Evolutionary conservation across 495 filamentous ascomycete genomes (phyloP), one percentile per base, ranked within the genome.

Genomic region (Platismatia glauca): DNA sequence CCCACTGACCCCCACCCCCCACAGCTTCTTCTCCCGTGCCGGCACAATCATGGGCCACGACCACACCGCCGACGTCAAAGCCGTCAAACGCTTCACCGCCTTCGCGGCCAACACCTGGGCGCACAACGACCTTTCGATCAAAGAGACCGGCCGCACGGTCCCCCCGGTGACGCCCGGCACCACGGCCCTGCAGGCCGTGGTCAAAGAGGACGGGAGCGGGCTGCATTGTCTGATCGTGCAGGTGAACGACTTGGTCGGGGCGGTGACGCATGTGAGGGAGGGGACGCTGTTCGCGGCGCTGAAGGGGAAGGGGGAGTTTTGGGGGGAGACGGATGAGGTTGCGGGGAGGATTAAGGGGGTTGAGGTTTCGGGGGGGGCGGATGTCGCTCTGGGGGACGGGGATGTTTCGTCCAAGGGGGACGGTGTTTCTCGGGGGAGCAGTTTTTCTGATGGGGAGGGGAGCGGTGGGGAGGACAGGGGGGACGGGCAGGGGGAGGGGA

Each of bases 11-110:
- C 18, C 11, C 50, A 20, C 15, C 35, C 38, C 9, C 13, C 29
- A n/a, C 48, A 70, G 68, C 59, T 56, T 70, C 55, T 64, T 70
- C 43, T 66, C 68, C 48, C 56, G 27, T 35, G 37, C 57, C 50
- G 68, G 68, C 58, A 70, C 68, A 7, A 57, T 70, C 16, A 66
- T 70, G 24, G 57, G 55, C 33, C 64, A 66, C 66, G 55, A 52
- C 46, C 20, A 59, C 39, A 15, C 52, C 59, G 43, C 56, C 34
- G 15, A 39, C 24, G 59, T 64, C 24, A 57, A 55, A 18, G 37
- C 55, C 37, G 43, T 62, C 33, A 64, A 59, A 41, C 66, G 66
- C 39, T 62, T 68, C 43, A 27, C 64, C 27, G 67, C 68, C 59
- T 61, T 66, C 59, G 62, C 68, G 22, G 68, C 64, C 12, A 48